Evolutionary conservation across 306 rosid genomes (phyloP), one percentile per base, ranked within the genome.

Genomic region (Trifolium fragiferum): DNA sequence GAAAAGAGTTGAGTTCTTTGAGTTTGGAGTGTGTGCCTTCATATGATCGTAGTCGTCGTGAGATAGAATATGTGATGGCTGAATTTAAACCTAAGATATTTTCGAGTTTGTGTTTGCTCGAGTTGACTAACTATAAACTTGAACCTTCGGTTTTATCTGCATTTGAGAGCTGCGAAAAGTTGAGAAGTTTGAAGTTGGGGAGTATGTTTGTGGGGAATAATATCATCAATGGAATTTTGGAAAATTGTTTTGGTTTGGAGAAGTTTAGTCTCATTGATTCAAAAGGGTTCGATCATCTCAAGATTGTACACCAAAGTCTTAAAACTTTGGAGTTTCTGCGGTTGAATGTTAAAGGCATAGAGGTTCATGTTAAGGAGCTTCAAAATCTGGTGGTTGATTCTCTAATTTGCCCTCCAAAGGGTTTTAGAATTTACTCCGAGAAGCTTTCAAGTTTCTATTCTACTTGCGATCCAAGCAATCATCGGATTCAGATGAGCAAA

Each of bases 331-430:
- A 82, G 49, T 73, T 82, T 0, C 8, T 19, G 12, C 5, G 44
- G 32, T 11, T 82, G 35, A 0, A 11, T 4, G 64, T 67, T 10
- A 5, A 2, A 2, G 38, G 41, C 40, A 62, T 82, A 8, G 2
- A 73, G 40, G 46, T 82, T 68, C 20, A 5, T 68, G 54, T 32
- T 60, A 13, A 41, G 50, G 12, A 46, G 2, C 79, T 82, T 41
- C 57, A 67, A 1, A 63, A 1, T 21, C 0, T 73, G 2, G 32
- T 30, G 8, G 9, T 82, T 6, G 50, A 57, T 41, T 72, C 62
- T 50, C 1, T 82, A 25, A 35, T 10, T 44, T 73, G 76, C 44
- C 55, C 54, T 3, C 1, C 61, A 10, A 20, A 69, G 50, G 0
- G 19, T 16, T 4, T 72, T 0, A 38, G 3, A 20, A 43, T 77